These are phyloP conservation scores for Kodamaea hsintzibuensis DNA, from an alignment of 805 yeast species.

Conservation along the genomic window DNA sequence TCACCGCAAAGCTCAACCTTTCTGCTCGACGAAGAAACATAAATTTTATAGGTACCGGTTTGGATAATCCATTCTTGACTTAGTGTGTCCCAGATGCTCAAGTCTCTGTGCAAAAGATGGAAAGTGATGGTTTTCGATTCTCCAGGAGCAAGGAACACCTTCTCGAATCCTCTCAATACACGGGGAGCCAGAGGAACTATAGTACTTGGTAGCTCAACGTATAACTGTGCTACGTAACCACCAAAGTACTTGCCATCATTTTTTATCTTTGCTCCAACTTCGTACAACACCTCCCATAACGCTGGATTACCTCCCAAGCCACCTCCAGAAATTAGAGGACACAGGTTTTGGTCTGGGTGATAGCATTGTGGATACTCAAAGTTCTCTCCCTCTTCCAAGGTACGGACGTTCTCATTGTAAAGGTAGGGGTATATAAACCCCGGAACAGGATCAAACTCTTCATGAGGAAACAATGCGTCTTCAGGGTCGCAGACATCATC, in stretches of 20 bases:
- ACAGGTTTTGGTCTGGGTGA: conserved; percentile 32
- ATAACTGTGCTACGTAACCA: conserved; percentile 52
- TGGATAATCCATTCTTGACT: conserved; percentile 60
- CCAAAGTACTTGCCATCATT: conserved; percentile 51
- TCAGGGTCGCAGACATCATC: conserved; percentile 55
- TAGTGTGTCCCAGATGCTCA: conserved; percentile 56
- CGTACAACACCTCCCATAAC: conserved; percentile 53
- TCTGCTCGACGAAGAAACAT: conserved; percentile 51
- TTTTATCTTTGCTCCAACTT: conserved; percentile 45
- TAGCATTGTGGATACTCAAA: conserved; percentile 43
- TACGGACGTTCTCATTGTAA: conserved; percentile 34
- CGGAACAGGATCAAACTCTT: conserved; percentile 52
- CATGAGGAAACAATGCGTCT: conserved; percentile 54
- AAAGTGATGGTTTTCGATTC: conserved; percentile 39
- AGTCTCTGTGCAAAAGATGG: conserved; percentile 50
- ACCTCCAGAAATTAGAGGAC: conserved; percentile 48
- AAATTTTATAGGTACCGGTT: conserved; percentile 54
- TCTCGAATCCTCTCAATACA: conserved; percentile 58
- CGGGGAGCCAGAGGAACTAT: conserved; percentile 52
- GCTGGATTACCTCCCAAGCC: conserved; percentile 62
- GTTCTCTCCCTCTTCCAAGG: conserved; percentile 36
- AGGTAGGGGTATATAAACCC: conserved; percentile 60
- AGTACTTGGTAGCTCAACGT: conserved; percentile 51
- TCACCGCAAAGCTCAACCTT: conserved; percentile 48
- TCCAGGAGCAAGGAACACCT: conserved; percentile 48